Conservation (phyloP, 768 basidiomycete species). For the Polyporus arcularius region DNA sequence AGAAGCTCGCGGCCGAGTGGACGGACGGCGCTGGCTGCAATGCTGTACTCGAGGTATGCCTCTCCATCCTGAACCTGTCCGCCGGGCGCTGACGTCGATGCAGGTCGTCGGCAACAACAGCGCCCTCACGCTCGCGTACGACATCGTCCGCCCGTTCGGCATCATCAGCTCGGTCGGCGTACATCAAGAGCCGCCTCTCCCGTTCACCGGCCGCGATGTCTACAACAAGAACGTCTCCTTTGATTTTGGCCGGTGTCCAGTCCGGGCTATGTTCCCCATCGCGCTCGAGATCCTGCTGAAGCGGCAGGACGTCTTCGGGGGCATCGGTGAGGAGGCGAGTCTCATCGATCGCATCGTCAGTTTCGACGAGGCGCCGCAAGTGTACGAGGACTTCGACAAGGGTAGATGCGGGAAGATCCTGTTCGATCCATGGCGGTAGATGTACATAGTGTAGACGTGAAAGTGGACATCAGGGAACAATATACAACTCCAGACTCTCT, state of each 20-base stretch:
- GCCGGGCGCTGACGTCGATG: background rate
- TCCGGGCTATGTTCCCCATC: conserved; percentile 72
- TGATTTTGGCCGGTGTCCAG: conserved; percentile 82
- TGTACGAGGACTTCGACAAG: conserved; percentile 70
- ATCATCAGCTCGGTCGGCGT: conserved; percentile 76
- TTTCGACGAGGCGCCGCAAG: conserved; percentile 55
- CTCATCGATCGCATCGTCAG: conserved; percentile 70
- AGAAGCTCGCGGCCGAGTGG: conserved; percentile 48
- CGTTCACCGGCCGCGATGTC: conserved; percentile 54
- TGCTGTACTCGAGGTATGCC: conserved; percentile 63
- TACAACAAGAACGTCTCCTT: conserved; percentile 81
- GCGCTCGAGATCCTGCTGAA: conserved; percentile 70
- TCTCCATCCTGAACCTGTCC: background rate
- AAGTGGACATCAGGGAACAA: background rate
- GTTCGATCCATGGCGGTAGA: conserved; percentile 67
- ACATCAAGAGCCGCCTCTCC: conserved; percentile 54
- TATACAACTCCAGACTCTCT: too few species aligned
- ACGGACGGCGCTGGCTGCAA: conserved; percentile 63
- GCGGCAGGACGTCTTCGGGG: conserved; percentile 73
- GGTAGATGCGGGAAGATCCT: conserved; percentile 74
- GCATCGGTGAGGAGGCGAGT: conserved; percentile 60
- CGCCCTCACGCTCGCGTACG: conserved; percentile 65
- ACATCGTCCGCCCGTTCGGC: conserved; percentile 75
- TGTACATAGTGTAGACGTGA: background rate
- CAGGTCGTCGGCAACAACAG: conserved; percentile 72